phyloP scores from a whole-genome alignment of 148 eudicot species.

The Mesembryanthemum crystallinum region DNA sequence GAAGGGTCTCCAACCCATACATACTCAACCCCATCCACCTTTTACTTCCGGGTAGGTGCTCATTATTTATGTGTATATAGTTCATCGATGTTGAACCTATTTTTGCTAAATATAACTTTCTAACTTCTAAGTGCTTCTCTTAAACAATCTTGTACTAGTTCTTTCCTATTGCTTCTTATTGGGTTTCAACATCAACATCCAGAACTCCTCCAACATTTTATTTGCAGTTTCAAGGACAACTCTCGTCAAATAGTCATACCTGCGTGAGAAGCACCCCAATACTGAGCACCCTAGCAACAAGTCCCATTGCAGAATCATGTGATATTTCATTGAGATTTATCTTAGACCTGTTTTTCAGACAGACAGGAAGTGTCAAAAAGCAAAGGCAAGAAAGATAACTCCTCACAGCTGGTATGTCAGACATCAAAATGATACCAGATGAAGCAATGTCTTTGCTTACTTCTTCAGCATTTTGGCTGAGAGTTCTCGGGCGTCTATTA shows the following conservation, averaged over 20 bases:
- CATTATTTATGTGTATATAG: not conserved
- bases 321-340: slow-evolving; percentile 96
- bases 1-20: no score
- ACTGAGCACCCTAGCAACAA: slow-evolving; percentile 60
- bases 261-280: slow-evolving; percentile 86
- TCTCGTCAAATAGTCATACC: slow-evolving; percentile 38
- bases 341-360: slow-evolving; percentile 55
- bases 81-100: not conserved
- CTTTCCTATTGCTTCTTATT: not conserved
- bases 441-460: slow-evolving; percentile 41
- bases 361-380: not conserved
- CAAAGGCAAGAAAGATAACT: not conserved
- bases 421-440: slow-evolving; percentile 1
- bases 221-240: not conserved
- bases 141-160: not conserved
- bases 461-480: slow-evolving; percentile 94
- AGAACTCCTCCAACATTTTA: not conserved
- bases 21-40: no score
- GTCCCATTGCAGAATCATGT: slow-evolving; percentile 93
- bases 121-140: slow-evolving; percentile 1
- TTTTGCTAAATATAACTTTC: not conserved
- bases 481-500: slow-evolving; percentile 88
- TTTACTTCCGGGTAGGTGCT: no score
- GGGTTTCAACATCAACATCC: not conserved
- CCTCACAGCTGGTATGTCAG: not conserved